Percentiles rank a stretch among this genome's conserved stretches.
These are phyloP conservation scores for Fraxinus albicans DNA, from an alignment of 305 asterid species.

Conservation along the genomic window DNA sequence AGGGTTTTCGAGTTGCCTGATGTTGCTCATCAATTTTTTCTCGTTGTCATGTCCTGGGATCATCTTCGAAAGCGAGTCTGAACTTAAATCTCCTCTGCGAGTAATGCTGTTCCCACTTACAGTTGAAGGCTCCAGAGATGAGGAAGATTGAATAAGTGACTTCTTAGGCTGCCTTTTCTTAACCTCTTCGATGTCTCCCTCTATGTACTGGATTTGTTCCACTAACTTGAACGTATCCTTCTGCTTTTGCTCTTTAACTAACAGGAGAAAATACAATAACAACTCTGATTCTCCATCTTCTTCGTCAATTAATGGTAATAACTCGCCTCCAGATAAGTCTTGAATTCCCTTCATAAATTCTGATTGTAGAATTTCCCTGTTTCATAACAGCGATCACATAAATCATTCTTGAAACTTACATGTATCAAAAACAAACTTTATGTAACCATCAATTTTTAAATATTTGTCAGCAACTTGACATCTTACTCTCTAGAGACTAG, in stretches of 20 bases:
- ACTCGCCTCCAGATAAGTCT: constrained; percentile 38
- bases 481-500: not conserved
- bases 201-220: constrained; percentile 67
- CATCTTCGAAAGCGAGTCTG: constrained; percentile 29
- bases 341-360: constrained; percentile 24
- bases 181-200: constrained; percentile 79
- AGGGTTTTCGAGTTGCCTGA: constrained; percentile 77
- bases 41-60: constrained; percentile 36
- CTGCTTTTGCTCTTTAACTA: constrained; percentile 67
- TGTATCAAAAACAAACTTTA: not conserved
- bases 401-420: constrained; percentile 24
- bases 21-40: constrained; percentile 52
- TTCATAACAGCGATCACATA: constrained; percentile 22
- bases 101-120: not conserved
- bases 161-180: constrained; percentile 58
- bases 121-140: constrained; percentile 28
- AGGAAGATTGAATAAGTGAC: constrained; percentile 30
- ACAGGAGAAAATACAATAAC: constrained; percentile 59
- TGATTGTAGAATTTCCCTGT: constrained; percentile 71
- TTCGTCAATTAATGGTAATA: constrained; percentile 52
- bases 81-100: constrained; percentile 23
- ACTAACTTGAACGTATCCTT: constrained; percentile 58
- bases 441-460: constrained; percentile 6
- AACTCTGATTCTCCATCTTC: constrained; percentile 70
- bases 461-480: constrained; percentile 3